Percentiles rank a stretch among this genome's conserved stretches.
Evolutionary conservation across 495 filamentous ascomycete genomes (phyloP).

Genomic region (Aspergillus funiculosus): DNA sequence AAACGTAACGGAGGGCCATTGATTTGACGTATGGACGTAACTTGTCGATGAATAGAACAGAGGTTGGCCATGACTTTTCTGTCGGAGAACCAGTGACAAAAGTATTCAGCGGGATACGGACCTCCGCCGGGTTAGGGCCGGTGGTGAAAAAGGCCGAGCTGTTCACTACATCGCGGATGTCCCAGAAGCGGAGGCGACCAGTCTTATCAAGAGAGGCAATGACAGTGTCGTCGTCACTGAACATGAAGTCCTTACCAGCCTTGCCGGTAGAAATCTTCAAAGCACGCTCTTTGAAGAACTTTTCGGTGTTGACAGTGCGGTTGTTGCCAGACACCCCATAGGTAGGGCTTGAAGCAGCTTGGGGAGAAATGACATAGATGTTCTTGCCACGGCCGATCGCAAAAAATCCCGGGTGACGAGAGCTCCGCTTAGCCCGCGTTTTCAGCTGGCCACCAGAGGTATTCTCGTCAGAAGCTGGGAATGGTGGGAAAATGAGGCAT

Average conservation of each 20-base stretch:
- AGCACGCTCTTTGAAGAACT: constrained; percentile 76
- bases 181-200: constrained; percentile 94
- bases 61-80: constrained; percentile 92
- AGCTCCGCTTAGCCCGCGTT: constrained; percentile 85
- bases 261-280: constrained; percentile 94
- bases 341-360: constrained; percentile 61
- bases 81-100: constrained; percentile 69
- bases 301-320: constrained; percentile 73
- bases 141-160: constrained; percentile 49
- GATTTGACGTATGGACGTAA: constrained; percentile 81
- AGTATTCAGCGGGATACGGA: constrained; percentile 71
- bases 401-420: constrained; percentile 84
- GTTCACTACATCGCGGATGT: constrained; percentile 70
- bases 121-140: constrained; percentile 57
- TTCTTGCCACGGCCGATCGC: constrained; percentile 92
- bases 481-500: constrained; percentile 76
- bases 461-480: constrained; percentile 67
- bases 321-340: constrained; percentile 67
- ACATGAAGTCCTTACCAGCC: constrained; percentile 95
- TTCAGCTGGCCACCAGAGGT: constrained; percentile 86
- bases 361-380: constrained; percentile 84
- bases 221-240: constrained; percentile 90
- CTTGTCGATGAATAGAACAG: constrained; percentile 93
- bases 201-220: constrained; percentile 96
- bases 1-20: constrained; percentile 81